phyloP scores from a whole-genome alignment of 805 yeast genomes.

The Candida dajiaensis region DNA sequence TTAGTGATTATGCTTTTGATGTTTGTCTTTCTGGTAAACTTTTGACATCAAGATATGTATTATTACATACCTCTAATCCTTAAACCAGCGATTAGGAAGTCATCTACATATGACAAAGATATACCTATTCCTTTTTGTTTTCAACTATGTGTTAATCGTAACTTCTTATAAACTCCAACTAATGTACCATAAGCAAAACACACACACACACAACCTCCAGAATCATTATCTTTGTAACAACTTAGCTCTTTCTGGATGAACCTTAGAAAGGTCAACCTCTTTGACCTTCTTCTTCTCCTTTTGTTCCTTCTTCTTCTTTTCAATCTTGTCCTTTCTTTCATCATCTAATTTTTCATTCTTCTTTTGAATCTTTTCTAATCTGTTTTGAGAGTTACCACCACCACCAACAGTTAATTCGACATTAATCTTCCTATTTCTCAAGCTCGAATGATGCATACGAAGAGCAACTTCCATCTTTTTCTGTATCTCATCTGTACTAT shows the following conservation, averaged over 20 bases:
- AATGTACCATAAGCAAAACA: not conserved
- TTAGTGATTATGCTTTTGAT: not conserved
- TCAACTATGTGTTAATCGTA: not conserved
- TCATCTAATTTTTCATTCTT: constrained; percentile 73
- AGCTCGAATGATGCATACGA: constrained; percentile 68
- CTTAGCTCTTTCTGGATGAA: constrained; percentile 66
- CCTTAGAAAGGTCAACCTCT: constrained; percentile 18
- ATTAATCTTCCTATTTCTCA: constrained; percentile 75
- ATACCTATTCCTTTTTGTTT: not conserved
- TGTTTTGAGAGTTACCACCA: constrained; percentile 78
- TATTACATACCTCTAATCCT: too few relatives aligned
- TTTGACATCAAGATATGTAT: not conserved
- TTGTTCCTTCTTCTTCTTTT: constrained; percentile 38
- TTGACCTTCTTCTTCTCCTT: constrained; percentile 28
- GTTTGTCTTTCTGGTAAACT: not conserved
- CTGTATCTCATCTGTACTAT: constrained; percentile 51
- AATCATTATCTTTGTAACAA: constrained; percentile 25
- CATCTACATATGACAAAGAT: not conserved
- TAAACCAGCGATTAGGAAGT: not conserved
- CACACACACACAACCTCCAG: too few relatives aligned
- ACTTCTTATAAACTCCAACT: not conserved
- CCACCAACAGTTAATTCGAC: constrained; percentile 98
- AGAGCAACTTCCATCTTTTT: constrained; percentile 80
- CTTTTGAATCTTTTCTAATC: constrained; percentile 64
- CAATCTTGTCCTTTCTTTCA: constrained; percentile 58